These are phyloP conservation scores for Mycena capillaripes DNA, from an alignment of 768 basidiomycete species.

Conservation along the genomic window DNA sequence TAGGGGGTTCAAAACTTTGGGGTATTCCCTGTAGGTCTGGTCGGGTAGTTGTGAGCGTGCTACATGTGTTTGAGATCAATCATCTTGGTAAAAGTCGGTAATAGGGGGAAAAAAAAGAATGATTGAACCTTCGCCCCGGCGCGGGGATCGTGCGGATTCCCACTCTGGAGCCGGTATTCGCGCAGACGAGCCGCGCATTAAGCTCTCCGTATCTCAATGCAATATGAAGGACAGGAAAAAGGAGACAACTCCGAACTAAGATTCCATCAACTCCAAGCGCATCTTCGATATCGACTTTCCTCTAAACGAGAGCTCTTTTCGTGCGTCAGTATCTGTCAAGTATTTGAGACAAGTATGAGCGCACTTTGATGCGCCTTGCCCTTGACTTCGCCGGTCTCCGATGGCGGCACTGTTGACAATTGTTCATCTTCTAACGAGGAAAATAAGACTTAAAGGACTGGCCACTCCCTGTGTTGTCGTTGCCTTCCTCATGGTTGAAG, in stretches of 20 bases:
- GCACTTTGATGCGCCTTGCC: background rate
- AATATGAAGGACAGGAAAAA: background rate
- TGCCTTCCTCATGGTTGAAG: background rate
- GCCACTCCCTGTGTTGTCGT: background rate
- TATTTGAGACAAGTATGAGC: background rate
- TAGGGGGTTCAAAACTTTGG: background rate
- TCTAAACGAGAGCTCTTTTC: background rate
- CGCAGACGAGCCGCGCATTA: background rate
- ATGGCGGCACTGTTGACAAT: background rate
- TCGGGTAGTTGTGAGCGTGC: background rate
- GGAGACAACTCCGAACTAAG: background rate
- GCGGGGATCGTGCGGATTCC: background rate
- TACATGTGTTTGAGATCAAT: background rate
- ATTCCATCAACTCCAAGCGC: background rate
- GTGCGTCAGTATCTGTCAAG: background rate
- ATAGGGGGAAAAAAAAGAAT: background rate
- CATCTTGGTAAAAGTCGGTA: background rate
- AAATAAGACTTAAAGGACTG: background rate
- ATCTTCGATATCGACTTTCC: background rate
- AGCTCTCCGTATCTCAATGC: background rate
- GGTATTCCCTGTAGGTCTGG: background rate
- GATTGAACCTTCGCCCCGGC: background rate
- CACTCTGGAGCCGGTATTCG: background rate
- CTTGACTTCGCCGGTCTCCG: background rate
- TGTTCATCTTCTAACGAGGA: background rate